These are phyloP conservation scores for Tetrapisispora nanseiensis DNA, from an alignment of 805 yeast genomes.

Conservation along the genomic window DNA sequence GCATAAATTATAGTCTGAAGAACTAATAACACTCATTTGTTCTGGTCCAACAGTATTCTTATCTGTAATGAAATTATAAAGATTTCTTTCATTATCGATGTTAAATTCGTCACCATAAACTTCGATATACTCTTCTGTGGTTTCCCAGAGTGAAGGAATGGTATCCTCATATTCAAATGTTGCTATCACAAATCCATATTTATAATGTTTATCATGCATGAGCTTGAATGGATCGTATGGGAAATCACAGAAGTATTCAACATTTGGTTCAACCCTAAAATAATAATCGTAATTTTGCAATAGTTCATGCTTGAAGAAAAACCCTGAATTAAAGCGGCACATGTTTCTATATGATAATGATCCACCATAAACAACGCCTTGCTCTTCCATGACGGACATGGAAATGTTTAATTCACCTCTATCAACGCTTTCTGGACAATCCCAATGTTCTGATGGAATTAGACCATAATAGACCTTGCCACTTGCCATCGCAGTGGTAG, in stretches of 20 bases:
- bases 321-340: conserved; percentile 93
- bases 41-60: conserved; percentile 35
- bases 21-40: conserved; percentile 23
- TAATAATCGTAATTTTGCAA: conserved; percentile 73
- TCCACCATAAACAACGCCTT: conserved; percentile 53
- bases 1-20: conserved; percentile 58
- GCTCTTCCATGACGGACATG: conserved; percentile 35
- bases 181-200: conserved; percentile 80
- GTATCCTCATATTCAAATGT: conserved; percentile 77
- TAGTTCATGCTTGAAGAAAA: conserved; percentile 70
- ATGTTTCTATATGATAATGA: conserved; percentile 73
- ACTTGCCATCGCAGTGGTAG: conserved; percentile 48
- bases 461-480: conserved; percentile 61
- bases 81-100: conserved; percentile 16
- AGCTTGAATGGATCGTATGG: conserved; percentile 74
- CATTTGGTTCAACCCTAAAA: conserved; percentile 93
- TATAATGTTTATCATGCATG: conserved; percentile 65
- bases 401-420: conserved; percentile 40
- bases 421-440: conserved; percentile 63
- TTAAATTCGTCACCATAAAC: conserved; percentile 42
- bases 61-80: conserved; percentile 38
- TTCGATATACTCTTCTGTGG: conserved; percentile 53
- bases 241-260: conserved; percentile 80
- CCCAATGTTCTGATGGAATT: conserved; percentile 66
- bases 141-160: conserved; percentile 75